phyloP scores from a whole-genome alignment of 805 yeast genomes.

The Candida koratica region DNA sequence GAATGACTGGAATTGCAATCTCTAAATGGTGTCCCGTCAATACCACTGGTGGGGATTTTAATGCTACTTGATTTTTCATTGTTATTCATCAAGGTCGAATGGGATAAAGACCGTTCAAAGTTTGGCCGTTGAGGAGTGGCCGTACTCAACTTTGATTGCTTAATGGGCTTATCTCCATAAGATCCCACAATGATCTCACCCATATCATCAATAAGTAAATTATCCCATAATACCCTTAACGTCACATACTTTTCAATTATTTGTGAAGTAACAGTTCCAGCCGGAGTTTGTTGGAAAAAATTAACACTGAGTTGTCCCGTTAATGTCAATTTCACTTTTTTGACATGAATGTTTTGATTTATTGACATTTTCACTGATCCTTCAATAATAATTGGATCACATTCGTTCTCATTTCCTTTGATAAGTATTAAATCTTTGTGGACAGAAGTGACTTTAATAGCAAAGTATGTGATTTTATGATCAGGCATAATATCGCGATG shows the following conservation, averaged over 20 bases:
- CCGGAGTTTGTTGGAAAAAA: slow-evolving; percentile 31
- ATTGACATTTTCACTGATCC: slow-evolving; percentile 48
- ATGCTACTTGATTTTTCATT: slow-evolving; percentile 12
- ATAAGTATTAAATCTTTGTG: slow-evolving; percentile 41
- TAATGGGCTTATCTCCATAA: slow-evolving; percentile 36
- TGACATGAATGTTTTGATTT: slow-evolving; percentile 40
- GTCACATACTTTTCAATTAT: slow-evolving; percentile 38
- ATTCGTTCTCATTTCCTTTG: slow-evolving; percentile 43
- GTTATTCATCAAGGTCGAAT: slow-evolving; percentile 17
- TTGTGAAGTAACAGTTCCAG: slow-evolving; percentile 29
- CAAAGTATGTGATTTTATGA: slow-evolving; percentile 26
- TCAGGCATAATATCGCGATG: slow-evolving; percentile 12
- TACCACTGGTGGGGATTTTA: slow-evolving; percentile 31
- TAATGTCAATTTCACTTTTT: slow-evolving; percentile 34
- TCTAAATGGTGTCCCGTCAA: slow-evolving; percentile 46
- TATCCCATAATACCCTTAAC: slow-evolving; percentile 46
- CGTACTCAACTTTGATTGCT: slow-evolving; percentile 18
- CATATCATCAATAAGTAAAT: slow-evolving; percentile 36
- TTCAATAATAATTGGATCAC: slow-evolving; percentile 39
- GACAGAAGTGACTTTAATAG: slow-evolving; percentile 35
- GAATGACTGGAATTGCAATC: slow-evolving; percentile 25
- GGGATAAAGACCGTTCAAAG: slow-evolving; percentile 29
- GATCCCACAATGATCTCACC: slow-evolving; percentile 40
- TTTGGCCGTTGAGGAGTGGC: slow-evolving; percentile 7
- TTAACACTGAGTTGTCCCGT: slow-evolving; percentile 43